phyloP scores from a whole-genome alignment of 2,329 filamentous ascomycete genomes.

The Penicillium sp. region DNA sequence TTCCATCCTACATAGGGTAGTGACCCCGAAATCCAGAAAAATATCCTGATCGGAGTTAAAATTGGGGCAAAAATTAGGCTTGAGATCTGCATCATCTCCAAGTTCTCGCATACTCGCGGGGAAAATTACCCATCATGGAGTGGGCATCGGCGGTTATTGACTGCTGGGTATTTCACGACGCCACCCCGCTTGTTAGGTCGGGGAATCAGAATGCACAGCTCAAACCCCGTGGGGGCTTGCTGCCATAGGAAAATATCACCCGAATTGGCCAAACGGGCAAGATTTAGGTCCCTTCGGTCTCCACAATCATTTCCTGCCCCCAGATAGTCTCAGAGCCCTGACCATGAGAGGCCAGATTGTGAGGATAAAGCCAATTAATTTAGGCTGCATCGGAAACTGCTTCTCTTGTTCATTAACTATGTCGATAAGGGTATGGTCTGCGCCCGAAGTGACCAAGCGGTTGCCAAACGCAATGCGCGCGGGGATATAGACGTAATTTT shows the following conservation, averaged over 20 bases:
- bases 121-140: not conserved
- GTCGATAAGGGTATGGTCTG: too few relatives aligned
- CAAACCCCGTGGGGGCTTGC: not conserved
- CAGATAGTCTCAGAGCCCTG: not conserved
- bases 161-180: not conserved
- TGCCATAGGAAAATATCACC: constrained; percentile 2
- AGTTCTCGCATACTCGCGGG: not conserved
- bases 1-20: not conserved
- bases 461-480: not conserved
- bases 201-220: too few relatives aligned
- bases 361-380: too few relatives aligned
- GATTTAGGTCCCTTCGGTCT: not conserved
- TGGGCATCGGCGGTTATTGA: not conserved
- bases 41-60: not conserved
- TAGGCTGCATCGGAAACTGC: too few relatives aligned
- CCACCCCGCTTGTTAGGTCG: not conserved
- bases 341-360: too few relatives aligned
- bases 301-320: not conserved
- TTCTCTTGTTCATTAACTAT: too few relatives aligned
- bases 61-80: not conserved
- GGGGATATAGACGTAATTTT: not conserved
- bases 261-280: not conserved
- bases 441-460: too few relatives aligned
- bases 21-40: not conserved
- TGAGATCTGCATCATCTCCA: constrained; percentile 1